Evolutionary conservation across 1,284 basidiomycete species (phyloP), one percentile per base, ranked within the genome.

Genomic region (Marasmius oreades): DNA sequence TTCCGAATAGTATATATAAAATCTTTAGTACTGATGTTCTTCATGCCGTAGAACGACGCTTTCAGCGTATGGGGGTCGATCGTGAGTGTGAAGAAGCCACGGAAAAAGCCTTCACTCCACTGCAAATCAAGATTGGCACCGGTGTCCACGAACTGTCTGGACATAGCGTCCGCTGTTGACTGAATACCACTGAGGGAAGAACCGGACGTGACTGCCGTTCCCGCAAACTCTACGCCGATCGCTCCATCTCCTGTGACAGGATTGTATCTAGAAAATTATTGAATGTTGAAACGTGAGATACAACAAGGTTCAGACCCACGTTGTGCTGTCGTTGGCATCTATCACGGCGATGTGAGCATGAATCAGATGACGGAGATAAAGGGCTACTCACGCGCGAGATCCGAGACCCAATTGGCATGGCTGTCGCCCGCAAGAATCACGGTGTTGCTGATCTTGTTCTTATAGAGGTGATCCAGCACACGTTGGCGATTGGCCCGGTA

Each of bases 191-290:
- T 71, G 7, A 72, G 55, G 65, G 78, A 63, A 8, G 81, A 80
- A 1, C 69, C 65, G 0, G 82, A 84, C 0, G 82, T 80, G 12
- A 87, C 84, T 1, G 83, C 83, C 0, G 85, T 85, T 2, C 84
- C 85, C 2, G 84, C 84, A 62, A 87, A 87, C 67, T 88, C 83
- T 42, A 88, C 85, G 8, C 78, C 85, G 48, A 84, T 73, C 0
- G 81, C 77, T 11, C 84, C 84, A 11, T 71, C 57, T 3, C 85
- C 84, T 0, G 80, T 81, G 5, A 64, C 60, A 5, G 82, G 71
- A 64, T 86, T 69, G 68, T 86, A 86, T 12, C 77, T 76, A 61
- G 36, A 24, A 56, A 53, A n/a, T n/a, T 8, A 47, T 20, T 24
- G 28, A 10, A 10, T 31, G 28, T 31, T 31, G 10, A 31, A 31